A percentile compares a stretch with the other conserved stretches of the same genome.
phyloP scores from a whole-genome alignment of 805 yeast species.

The Metschnikowia gruessii region DNA sequence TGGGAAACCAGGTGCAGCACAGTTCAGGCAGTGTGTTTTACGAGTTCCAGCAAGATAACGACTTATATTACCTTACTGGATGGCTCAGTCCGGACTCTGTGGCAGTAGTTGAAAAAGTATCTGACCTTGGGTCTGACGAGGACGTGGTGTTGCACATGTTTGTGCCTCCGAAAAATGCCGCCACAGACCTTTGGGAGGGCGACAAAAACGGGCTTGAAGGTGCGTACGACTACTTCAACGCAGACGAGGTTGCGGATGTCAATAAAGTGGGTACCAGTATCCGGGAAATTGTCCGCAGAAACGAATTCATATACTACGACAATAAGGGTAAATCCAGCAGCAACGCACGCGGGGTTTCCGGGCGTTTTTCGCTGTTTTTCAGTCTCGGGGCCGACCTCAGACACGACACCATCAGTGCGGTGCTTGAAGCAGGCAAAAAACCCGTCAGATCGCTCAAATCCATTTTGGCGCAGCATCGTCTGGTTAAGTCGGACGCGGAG shows the following conservation, averaged over 20 bases:
- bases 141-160: slow-evolving; percentile 68
- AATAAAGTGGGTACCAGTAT: slow-evolving; percentile 44
- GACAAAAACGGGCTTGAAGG: slow-evolving; percentile 83
- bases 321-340: slow-evolving; percentile 20
- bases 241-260: slow-evolving; percentile 65
- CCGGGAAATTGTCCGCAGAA: slow-evolving; percentile 45
- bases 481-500: slow-evolving; percentile 74
- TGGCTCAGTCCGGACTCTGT: slow-evolving; percentile 88
- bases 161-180: slow-evolving; percentile 78
- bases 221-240: slow-evolving; percentile 79
- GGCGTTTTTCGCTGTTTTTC: slow-evolving; percentile 22
- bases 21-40: slow-evolving; percentile 91
- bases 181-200: slow-evolving; percentile 93
- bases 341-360: slow-evolving; percentile 4
- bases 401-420: slow-evolving; percentile 17
- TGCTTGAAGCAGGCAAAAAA: slow-evolving; percentile 31
- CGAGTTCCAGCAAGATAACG: slow-evolving; percentile 89
- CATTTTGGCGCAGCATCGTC: slow-evolving; percentile 50
- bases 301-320: slow-evolving; percentile 57
- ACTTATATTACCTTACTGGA: slow-evolving; percentile 83
- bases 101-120: slow-evolving; percentile 61
- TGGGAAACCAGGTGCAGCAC: slow-evolving; percentile 69
- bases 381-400: slow-evolving; percentile 5
- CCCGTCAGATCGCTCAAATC: slow-evolving; percentile 43
- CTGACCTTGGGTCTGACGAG: slow-evolving; percentile 42